Evolutionary conservation across 2,329 filamentous ascomycete genomes (phyloP).

Genomic region (Penicillium brevicompactum): DNA sequence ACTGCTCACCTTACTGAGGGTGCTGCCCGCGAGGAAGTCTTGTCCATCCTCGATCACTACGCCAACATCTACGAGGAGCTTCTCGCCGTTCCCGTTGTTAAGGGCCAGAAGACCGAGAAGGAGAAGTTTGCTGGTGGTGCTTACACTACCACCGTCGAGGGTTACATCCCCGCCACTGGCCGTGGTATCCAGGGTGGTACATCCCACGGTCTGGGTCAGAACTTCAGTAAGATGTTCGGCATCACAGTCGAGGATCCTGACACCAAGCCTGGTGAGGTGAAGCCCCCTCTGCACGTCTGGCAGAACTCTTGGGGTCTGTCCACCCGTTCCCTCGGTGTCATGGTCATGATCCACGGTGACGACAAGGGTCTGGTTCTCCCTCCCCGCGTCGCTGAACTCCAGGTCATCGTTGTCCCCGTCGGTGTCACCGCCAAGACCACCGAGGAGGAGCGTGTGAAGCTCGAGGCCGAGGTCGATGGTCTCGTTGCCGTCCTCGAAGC

Average conservation of each 20-base stretch:
- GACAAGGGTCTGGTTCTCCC: slow-evolving; percentile 94
- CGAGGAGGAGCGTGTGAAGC: slow-evolving; percentile 74
- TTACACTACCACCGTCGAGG: slow-evolving; percentile 96
- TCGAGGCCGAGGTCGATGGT: slow-evolving; percentile 74
- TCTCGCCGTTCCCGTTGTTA: slow-evolving; percentile 90
- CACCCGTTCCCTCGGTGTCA: slow-evolving; percentile 94
- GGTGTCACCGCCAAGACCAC: slow-evolving; percentile 87
- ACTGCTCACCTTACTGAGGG: slow-evolving; percentile 86
- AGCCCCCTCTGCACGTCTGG: slow-evolving; percentile 84
- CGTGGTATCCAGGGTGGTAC: slow-evolving; percentile 96
- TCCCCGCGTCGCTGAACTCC: slow-evolving; percentile 82
- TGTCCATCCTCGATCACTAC: slow-evolving; percentile 92
- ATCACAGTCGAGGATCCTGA: slow-evolving; percentile 93
- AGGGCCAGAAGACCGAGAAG: slow-evolving; percentile 92
- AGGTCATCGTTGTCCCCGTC: slow-evolving; percentile 86
- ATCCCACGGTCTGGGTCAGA: slow-evolving; percentile 92
- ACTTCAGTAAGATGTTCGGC: slow-evolving; percentile 99
- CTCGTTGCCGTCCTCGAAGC: slow-evolving; percentile 70
- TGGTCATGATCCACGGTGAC: slow-evolving; percentile 98
- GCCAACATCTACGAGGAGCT: slow-evolving; percentile 90
- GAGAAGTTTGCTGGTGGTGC: slow-evolving; percentile 97
- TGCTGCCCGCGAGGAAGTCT: slow-evolving; percentile 79
- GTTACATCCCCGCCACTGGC: slow-evolving; percentile 93
- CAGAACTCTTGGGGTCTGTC: slow-evolving; percentile 99
- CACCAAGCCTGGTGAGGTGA: slow-evolving; percentile 70